phyloP scores from a whole-genome alignment of 306 rosid genomes.

The Fagus crenata region DNA sequence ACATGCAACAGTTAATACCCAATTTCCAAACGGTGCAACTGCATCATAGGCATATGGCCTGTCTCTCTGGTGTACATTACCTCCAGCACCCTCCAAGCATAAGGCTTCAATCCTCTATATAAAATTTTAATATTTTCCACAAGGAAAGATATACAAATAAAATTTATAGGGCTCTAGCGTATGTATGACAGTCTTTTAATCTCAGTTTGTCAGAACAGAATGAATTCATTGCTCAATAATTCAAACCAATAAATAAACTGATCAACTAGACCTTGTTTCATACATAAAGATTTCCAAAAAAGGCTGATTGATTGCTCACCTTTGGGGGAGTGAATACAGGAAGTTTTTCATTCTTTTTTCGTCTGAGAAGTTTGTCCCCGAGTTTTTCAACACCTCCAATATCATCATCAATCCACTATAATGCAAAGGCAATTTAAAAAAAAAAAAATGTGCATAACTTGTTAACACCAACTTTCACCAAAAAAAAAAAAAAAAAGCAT shows the following conservation, averaged over 20 bases:
- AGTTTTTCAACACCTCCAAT: constrained; percentile 83
- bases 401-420: constrained; percentile 85
- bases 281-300: not conserved
- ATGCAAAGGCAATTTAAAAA: constrained; percentile 11
- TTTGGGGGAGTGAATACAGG: constrained; percentile 84
- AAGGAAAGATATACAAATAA: not conserved
- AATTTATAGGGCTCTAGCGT: not conserved
- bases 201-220: not conserved
- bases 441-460: constrained; percentile 25
- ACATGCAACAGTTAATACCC: no score
- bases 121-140: not conserved
- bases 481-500: constrained; percentile 1
- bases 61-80: no score
- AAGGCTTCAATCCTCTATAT: not conserved
- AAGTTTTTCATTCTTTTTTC: constrained; percentile 62
- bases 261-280: not conserved
- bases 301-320: constrained; percentile 42
- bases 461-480: constrained; percentile 12
- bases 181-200: not conserved
- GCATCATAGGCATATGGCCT: no score
- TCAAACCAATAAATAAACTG: not conserved
- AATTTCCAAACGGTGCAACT: no score
- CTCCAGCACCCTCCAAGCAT: no score
- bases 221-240: not conserved
- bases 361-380: constrained; percentile 61